Percentiles rank a stretch among this genome's conserved stretches.
These are phyloP conservation scores for Mortierella sp. DNA, from an alignment of 371 early-diverging fungal species.

Conservation along the genomic window DNA sequence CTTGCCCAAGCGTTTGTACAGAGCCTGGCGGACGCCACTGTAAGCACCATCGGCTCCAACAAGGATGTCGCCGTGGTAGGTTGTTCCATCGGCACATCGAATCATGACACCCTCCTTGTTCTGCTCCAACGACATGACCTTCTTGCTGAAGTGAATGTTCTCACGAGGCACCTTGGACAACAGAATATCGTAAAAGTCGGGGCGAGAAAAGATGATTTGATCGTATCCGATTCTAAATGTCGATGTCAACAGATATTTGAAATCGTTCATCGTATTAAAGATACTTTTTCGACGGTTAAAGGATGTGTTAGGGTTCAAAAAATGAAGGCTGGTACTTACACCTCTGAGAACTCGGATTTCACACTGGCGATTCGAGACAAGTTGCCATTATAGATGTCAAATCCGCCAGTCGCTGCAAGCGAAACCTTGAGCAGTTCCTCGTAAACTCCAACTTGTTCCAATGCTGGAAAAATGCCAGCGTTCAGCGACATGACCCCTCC, in stretches of 20 bases:
- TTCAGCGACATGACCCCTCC: not conserved
- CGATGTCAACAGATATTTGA: too few species aligned
- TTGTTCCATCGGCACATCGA: not conserved
- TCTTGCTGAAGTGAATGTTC: constrained; percentile 16
- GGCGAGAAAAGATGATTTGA: not conserved
- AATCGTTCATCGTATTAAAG: too few species aligned
- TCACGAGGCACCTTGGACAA: not conserved
- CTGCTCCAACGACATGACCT: constrained; percentile 1
- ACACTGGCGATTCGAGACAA: not conserved
- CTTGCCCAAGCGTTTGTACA: not conserved
- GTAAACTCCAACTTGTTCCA: constrained; percentile 14
- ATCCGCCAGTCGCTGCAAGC: not conserved
- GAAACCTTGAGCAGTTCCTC: constrained; percentile 4
- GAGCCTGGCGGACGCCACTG: constrained; percentile 11
- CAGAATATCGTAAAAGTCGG: constrained; percentile 7
- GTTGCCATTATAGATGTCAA: not conserved
- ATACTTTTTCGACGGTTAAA: too few species aligned
- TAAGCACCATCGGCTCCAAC: constrained; percentile 23
- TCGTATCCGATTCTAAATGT: not conserved
- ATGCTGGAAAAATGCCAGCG: not conserved
- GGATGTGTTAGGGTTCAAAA: too few species aligned
- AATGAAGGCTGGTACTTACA: not conserved
- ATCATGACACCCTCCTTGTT: constrained; percentile 15
- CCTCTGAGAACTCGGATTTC: not conserved
- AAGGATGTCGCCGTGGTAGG: constrained; percentile 12